phyloP scores from a whole-genome alignment of 1,139 yeast species.

The Candida sojae region DNA sequence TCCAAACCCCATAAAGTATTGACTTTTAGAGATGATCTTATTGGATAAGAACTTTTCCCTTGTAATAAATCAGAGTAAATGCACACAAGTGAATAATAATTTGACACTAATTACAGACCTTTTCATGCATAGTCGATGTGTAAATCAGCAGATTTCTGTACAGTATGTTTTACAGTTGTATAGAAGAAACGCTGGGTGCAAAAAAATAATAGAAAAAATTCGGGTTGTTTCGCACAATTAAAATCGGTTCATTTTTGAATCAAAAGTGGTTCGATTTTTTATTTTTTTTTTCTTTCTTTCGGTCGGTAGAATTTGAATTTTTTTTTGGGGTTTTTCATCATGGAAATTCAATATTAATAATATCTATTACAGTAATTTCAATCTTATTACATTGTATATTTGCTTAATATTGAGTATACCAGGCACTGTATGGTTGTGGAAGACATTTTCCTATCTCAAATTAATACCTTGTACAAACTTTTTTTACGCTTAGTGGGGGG shows the following conservation, averaged over 20 bases:
- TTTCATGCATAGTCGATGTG: not conserved
- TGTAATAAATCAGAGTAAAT: not conserved
- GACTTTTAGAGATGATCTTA: not conserved
- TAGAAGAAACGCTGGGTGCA: constrained; percentile 3
- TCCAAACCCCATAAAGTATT: not conserved
- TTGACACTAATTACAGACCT: not conserved
- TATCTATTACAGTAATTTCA: too few relatives aligned
- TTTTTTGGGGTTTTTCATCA: not conserved
- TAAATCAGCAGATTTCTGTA: constrained; percentile 11
- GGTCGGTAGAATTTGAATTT: not conserved
- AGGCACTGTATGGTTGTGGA: too few relatives aligned
- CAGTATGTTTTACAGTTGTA: not conserved
- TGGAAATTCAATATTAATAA: too few relatives aligned
- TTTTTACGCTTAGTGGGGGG: too few relatives aligned
- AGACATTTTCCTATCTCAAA: too few relatives aligned
- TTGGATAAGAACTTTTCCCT: not conserved
- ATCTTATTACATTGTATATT: too few relatives aligned
- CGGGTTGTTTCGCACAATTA: not conserved
- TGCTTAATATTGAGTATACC: too few relatives aligned
- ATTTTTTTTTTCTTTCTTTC: not conserved
- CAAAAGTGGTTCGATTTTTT: constrained; percentile 7
- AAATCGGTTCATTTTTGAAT: not conserved
- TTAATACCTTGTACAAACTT: too few relatives aligned
- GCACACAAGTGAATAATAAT: too few relatives aligned
- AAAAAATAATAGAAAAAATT: constrained; percentile 1